A percentile compares a stretch with the other conserved stretches of the same genome.
These are phyloP conservation scores for Phaeotremella fagi DNA, from an alignment of 768 basidiomycete species.

Conservation along the genomic window DNA sequence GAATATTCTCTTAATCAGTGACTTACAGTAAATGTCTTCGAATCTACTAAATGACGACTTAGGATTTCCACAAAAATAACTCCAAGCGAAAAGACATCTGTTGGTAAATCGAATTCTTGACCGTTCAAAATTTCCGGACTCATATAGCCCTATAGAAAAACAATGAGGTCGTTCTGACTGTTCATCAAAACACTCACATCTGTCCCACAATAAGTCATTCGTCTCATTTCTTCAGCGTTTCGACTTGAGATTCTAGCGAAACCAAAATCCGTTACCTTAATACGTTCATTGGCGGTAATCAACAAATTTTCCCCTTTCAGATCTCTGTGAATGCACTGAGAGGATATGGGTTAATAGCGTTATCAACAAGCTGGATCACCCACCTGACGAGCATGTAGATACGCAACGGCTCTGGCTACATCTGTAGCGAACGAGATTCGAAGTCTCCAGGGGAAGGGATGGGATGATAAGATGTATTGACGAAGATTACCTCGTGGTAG, in stretches of 20 bases:
- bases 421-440: slow-evolving; percentile 93
- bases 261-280: slow-evolving; percentile 99
- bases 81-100: slow-evolving; percentile 87
- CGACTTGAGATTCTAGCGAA: slow-evolving; percentile 91
- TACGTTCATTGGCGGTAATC: slow-evolving; percentile 85
- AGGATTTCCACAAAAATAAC: slow-evolving; percentile 77
- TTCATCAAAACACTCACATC: slow-evolving; percentile 35
- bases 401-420: slow-evolving; percentile 89
- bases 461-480: slow-evolving; percentile 72
- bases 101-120: slow-evolving; percentile 84
- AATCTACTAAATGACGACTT: slow-evolving; percentile 77
- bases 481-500: slow-evolving; percentile 72
- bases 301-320: slow-evolving; percentile 96
- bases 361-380: slow-evolving; percentile 33
- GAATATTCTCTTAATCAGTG: not conserved
- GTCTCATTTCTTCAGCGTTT: slow-evolving; percentile 71
- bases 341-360: not conserved
- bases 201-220: slow-evolving; percentile 51
- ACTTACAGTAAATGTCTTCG: slow-evolving; percentile 52
- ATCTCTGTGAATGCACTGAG: slow-evolving; percentile 58
- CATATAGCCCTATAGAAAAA: slow-evolving; percentile 66
- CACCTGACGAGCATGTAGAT: slow-evolving; percentile 83
- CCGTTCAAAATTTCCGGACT: slow-evolving; percentile 91
- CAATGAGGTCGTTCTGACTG: not conserved
- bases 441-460: slow-evolving; percentile 84